A percentile compares a stretch with the other conserved stretches of the same genome.
phyloP scores from a whole-genome alignment of 768 basidiomycete genomes.

The Trametes meyenii region DNA sequence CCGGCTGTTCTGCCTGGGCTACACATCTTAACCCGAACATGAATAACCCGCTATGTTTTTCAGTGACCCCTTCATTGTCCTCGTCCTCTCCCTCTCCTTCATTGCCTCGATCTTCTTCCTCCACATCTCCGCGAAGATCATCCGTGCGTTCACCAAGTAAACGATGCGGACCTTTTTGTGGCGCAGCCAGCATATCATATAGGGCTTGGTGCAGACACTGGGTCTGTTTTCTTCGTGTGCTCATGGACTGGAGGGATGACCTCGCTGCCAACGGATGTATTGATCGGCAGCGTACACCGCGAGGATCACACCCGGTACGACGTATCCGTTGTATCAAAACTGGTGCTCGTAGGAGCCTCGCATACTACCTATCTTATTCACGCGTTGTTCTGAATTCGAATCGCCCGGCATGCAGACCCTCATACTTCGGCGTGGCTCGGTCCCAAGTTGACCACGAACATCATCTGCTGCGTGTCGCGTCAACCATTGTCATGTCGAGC shows the following conservation, averaged over 20 bases:
- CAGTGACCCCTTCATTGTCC: slow-evolving; percentile 96
- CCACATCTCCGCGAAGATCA: slow-evolving; percentile 94
- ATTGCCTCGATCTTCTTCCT: slow-evolving; percentile 99
- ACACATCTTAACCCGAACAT: neutral
- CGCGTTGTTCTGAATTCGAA: neutral
- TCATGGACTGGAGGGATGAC: slow-evolving; percentile 15
- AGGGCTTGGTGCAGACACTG: neutral
- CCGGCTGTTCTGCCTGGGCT: slow-evolving; percentile 1
- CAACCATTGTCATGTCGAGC: neutral
- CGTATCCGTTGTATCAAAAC: slow-evolving; percentile 25
- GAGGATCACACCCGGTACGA: slow-evolving; percentile 19
- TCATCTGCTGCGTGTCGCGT: neutral
- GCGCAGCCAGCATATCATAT: neutral
- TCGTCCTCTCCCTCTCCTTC: slow-evolving; percentile 94
- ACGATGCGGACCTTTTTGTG: neutral
- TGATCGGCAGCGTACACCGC: slow-evolving; percentile 2
- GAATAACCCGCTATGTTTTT: neutral
- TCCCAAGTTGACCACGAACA: neutral
- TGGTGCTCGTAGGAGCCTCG: slow-evolving; percentile 20
- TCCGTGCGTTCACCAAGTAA: slow-evolving; percentile 87
- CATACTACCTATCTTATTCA: slow-evolving; percentile 23
- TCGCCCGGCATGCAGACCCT: neutral
- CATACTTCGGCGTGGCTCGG: neutral
- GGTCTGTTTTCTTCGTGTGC: slow-evolving; percentile 1
- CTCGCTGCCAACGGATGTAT: slow-evolving; percentile 10